Base-by-base conservation (phyloP, 2,329 filamentous ascomycete genomes). In the Gremmenia infestans region DNA sequence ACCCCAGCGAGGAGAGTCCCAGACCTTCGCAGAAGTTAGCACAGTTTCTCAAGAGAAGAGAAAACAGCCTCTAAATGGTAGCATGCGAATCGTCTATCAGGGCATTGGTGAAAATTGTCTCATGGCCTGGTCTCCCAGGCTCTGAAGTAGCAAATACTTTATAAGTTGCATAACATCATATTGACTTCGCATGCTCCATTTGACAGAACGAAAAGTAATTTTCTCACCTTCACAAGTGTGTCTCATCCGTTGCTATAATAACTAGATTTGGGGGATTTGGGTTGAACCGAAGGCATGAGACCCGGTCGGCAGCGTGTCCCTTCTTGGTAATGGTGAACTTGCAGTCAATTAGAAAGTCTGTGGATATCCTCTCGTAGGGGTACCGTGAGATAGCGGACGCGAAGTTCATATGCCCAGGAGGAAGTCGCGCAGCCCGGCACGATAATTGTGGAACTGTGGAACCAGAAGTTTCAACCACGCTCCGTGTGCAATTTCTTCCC, bases 101-200 rank as follows among this genome's bases (percentile, higher is more conserved):
- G 81, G 83, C 84, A 83, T 82, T 80, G 89, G 91, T 93, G 88
- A 88, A 85, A 83, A 79, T 81, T 86, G 90, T 99, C 93, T 99
- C 94, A 97, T 96, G 77, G 91, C 92, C 84, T 76, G 76, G 77
- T 79, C 72, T 73, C 75, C 73, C 73, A 74, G 85, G 91, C 91
- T 99, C 94, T 97, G 93, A 97, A 99, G 94, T 97, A 97, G 94
- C 94, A 97, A 97, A 97, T 97, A 97, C 92, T 91, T 91, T 80
- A 74, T 76, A 78, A 76, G 73, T 85, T 88, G 86, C 83, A 88
- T 85, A 88, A 83, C 93, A 97, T 97, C 93, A 91, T 94, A 75
- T 85, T 80, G 80, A 74, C 65, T 57, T 60, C 65, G 61, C 58
- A 65, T 58, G 61, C 56, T 59, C 57, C 43, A 54, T 53, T 61